Evolutionary conservation across 2,329 filamentous ascomycete species (phyloP).

Genomic region (Aspergillus pseudoterreus): DNA sequence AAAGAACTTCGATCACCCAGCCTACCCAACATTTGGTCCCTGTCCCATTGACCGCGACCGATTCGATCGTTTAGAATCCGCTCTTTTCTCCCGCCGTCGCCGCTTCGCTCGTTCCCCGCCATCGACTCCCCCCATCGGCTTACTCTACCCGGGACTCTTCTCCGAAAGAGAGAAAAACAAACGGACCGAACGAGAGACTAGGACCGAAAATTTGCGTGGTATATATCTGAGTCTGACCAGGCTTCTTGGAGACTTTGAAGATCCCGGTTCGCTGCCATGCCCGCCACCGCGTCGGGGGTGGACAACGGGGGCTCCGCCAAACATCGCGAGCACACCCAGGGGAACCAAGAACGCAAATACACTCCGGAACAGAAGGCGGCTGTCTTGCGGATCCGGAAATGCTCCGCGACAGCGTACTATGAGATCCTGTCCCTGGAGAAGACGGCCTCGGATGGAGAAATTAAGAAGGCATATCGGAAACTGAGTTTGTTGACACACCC

Average conservation of each 20-base stretch:
- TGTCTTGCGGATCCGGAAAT: slow-evolving; percentile 82
- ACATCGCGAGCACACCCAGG: slow-evolving; percentile 48
- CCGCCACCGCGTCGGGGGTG: slow-evolving; percentile 45
- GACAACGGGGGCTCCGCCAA: slow-evolving; percentile 42
- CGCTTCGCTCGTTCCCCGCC: neutral
- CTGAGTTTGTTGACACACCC: slow-evolving; percentile 91
- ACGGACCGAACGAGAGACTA: neutral
- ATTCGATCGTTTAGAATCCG: neutral
- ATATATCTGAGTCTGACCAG: no score
- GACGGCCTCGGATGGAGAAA: slow-evolving; percentile 70
- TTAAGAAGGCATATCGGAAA: slow-evolving; percentile 98
- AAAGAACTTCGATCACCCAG: neutral
- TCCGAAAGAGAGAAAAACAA: neutral
- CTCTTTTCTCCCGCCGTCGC: neutral
- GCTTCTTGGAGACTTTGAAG: neutral
- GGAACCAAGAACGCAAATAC: slow-evolving; percentile 58
- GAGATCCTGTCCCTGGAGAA: slow-evolving; percentile 79
- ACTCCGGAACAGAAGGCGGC: slow-evolving; percentile 89
- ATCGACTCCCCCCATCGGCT: neutral
- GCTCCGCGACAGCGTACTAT: slow-evolving; percentile 84
- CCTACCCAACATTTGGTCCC: neutral
- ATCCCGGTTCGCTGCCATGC: slow-evolving; percentile 25
- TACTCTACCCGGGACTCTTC: neutral
- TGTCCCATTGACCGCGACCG: neutral
- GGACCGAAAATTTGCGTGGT: neutral